phyloP scores from a whole-genome alignment of 2,329 filamentous ascomycete species.

The Myriosclerotinia scirpicola region DNA sequence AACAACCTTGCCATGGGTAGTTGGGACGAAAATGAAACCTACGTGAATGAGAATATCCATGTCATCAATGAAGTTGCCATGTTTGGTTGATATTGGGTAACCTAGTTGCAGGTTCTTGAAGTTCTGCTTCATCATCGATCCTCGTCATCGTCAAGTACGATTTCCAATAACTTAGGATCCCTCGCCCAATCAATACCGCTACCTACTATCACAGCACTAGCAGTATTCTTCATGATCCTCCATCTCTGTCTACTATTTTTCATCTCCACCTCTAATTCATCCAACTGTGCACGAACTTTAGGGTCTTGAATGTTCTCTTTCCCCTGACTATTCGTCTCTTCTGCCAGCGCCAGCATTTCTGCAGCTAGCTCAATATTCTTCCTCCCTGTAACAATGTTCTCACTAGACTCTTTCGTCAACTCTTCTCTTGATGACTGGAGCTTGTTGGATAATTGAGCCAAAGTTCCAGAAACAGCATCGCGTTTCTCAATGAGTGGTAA shows the following conservation, averaged over 20 bases:
- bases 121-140: constrained; percentile 40
- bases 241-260: constrained; percentile 64
- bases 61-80: background rate
- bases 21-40: background rate
- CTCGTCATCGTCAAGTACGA: constrained; percentile 69
- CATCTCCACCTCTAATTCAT: constrained; percentile 57
- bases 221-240: constrained; percentile 74
- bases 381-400: constrained; percentile 55
- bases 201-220: constrained; percentile 75
- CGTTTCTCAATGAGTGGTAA: constrained; percentile 65
- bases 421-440: constrained; percentile 53
- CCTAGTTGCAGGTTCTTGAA: background rate
- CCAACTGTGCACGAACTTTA: constrained; percentile 55
- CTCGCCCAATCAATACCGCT: constrained; percentile 81
- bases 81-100: background rate
- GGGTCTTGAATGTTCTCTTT: constrained; percentile 55
- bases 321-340: constrained; percentile 54
- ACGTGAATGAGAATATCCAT: background rate
- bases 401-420: constrained; percentile 57
- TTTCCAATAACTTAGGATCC: constrained; percentile 63
- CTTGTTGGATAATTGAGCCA: constrained; percentile 59
- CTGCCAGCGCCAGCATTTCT: constrained; percentile 62
- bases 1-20: background rate
- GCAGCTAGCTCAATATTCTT: constrained; percentile 64
- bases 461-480: constrained; percentile 63